Conservation (phyloP, 164 flowering plant species). For the Kingdonia uniflora region DNA sequence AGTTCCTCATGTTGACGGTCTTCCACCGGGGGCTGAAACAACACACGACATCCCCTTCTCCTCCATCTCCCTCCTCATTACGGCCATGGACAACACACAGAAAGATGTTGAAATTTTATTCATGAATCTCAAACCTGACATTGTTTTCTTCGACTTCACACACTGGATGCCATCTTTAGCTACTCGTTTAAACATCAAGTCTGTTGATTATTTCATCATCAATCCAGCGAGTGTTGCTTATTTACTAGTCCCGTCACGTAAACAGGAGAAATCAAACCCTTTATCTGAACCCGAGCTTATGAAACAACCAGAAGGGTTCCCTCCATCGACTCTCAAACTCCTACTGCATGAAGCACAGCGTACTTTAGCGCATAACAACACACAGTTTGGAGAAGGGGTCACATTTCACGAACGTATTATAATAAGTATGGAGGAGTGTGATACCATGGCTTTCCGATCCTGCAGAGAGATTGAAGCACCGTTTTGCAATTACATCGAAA, state of each 20-base stretch:
- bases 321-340: not conserved
- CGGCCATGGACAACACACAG: not conserved
- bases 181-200: conserved; percentile 1
- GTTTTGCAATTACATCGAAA: too few species aligned
- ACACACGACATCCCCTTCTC: not conserved
- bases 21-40: conserved; percentile 15
- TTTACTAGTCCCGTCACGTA: conserved; percentile 7
- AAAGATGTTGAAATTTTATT: not conserved
- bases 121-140: not conserved
- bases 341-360: too few species aligned
- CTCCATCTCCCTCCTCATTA: not conserved
- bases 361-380: too few species aligned
- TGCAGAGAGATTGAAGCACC: too few species aligned
- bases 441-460: too few species aligned
- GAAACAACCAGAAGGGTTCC: not conserved
- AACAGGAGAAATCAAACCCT: not conserved
- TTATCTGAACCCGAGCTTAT: not conserved
- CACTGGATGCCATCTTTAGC: conserved; percentile 2
- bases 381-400: too few species aligned
- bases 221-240: conserved; percentile 7
- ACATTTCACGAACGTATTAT: too few species aligned
- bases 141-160: conserved; percentile 3
- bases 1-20: conserved; percentile 25
- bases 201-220: conserved; percentile 3
- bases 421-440: too few species aligned